Evolutionary conservation across 2,329 filamentous ascomycete species (phyloP).

Genomic region (Dothideomycetidae sp.): DNA sequence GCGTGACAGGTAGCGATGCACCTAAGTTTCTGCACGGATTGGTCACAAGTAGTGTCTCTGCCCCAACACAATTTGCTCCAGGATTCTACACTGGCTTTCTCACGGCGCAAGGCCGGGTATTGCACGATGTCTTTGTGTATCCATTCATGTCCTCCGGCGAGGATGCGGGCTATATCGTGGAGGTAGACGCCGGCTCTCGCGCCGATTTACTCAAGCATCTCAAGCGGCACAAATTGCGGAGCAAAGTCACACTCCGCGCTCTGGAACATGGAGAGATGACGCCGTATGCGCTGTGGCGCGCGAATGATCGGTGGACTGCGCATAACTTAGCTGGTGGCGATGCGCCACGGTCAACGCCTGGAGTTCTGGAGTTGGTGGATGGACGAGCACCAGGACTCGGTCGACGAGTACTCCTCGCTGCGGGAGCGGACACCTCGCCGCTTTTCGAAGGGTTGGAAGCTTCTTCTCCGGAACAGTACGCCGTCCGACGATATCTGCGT

Average conservation of each 20-base stretch:
- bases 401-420: slow-evolving; percentile 19
- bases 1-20: slow-evolving; percentile 64
- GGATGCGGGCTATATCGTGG: slow-evolving; percentile 51
- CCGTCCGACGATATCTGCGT: slow-evolving; percentile 58
- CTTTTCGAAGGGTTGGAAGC: slow-evolving; percentile 28
- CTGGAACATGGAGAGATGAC: slow-evolving; percentile 50
- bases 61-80: slow-evolving; percentile 11
- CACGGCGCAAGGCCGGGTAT: slow-evolving; percentile 63
- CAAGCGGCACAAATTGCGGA: slow-evolving; percentile 71
- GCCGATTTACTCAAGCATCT: slow-evolving; percentile 54
- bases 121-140: slow-evolving; percentile 87
- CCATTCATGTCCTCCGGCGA: slow-evolving; percentile 33
- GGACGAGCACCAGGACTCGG: slow-evolving; percentile 24
- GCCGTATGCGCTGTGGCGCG: slow-evolving; percentile 63
- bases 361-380: slow-evolving; percentile 27
- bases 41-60: slow-evolving; percentile 55
- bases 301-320: slow-evolving; percentile 22
- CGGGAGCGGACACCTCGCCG: slow-evolving; percentile 20
- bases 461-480: slow-evolving; percentile 41
- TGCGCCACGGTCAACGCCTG: background rate
- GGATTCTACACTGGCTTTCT: slow-evolving; percentile 72
- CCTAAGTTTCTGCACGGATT: slow-evolving; percentile 79
- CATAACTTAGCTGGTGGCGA: background rate
- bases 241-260: slow-evolving; percentile 57
- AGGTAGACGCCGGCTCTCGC: slow-evolving; percentile 60